Evolutionary conservation across 1,139 yeast genomes (phyloP).

Genomic region (Candida sp.): DNA sequence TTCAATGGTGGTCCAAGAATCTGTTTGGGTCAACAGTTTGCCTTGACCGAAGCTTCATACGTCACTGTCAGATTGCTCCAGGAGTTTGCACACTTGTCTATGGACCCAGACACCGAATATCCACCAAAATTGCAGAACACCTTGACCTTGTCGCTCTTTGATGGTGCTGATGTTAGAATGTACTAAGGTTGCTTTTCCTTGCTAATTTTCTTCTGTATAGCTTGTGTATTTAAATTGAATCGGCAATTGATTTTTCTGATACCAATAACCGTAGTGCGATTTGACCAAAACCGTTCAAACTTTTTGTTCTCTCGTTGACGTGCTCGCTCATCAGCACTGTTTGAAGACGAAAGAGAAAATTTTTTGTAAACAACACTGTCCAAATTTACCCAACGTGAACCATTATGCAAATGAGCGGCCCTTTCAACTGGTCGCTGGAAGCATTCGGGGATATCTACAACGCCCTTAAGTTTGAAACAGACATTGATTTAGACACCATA

Average conservation of each 20-base stretch:
- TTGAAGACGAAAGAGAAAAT: not conserved
- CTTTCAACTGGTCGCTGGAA: slow-evolving; percentile 37
- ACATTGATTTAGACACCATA: slow-evolving; percentile 27
- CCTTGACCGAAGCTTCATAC: slow-evolving; percentile 47
- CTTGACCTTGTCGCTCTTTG: slow-evolving; percentile 30
- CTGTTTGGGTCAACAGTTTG: slow-evolving; percentile 51
- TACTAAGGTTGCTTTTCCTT: not conserved
- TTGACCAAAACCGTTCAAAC: not conserved
- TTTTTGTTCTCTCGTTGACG: not conserved
- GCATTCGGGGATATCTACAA: slow-evolving; percentile 40
- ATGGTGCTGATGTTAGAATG: slow-evolving; percentile 23
- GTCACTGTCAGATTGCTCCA: slow-evolving; percentile 32
- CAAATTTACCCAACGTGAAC: too few species aligned
- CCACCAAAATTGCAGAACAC: slow-evolving; percentile 36
- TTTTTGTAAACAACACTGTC: too few species aligned
- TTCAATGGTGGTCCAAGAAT: slow-evolving; percentile 51
- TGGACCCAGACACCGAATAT: slow-evolving; percentile 18
- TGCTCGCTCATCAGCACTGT: not conserved
- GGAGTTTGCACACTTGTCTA: slow-evolving; percentile 33
- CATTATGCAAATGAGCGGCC: slow-evolving; percentile 1
- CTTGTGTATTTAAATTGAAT: not conserved
- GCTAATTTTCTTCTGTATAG: not conserved
- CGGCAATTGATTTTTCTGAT: not conserved
- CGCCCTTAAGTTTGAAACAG: slow-evolving; percentile 31
- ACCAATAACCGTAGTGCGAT: not conserved